Base-by-base conservation (phyloP, 345 rosid genomes). In the Eucalyptus erythrocorys region DNA sequence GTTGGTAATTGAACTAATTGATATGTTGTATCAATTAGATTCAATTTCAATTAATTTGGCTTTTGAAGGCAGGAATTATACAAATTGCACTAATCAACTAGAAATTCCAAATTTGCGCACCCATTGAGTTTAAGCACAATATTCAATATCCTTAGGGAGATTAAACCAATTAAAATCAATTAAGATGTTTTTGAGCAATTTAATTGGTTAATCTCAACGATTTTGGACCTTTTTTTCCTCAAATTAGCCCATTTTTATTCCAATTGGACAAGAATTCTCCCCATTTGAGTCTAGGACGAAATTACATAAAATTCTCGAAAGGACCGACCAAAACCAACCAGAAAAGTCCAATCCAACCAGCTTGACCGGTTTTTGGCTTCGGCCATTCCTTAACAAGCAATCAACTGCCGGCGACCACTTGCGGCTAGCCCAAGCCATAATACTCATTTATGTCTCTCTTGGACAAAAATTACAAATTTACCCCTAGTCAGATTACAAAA, bases 351-450 rank as follows among this genome's bases (percentile, higher is more conserved):
- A 55, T 22, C 61, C 30, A 24, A 22, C 6, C 1, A 21, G 0
- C 57, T 55, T 1, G 13, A 55, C 30, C 0, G 1, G 13, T 26
- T 26, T 55, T 55, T 26, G 30, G 61, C 30, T 24, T 51, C 0
- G 2, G 26, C 57, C 26, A 21, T 51, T 51, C 21, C 57, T 51
- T 26, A 21, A 51, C 1, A 0, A 51, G 57, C 26, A 51, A 51
- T 51, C 26, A 51, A 3, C 26, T 51, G 1, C 13, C 1, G 0
- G 3, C 0, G 1, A 55, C 30, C 30, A 55, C 61, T 0, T 4
- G 13, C 0, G 6, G 13, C 57, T 55, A 26, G 61, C 30, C 61
- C 3, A 55, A 22, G 12, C 30, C 6, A 55, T 9, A 22, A 22
- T 0, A 55, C 61, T 26, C 30, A 22, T 26, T 6, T 10, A 24